Conservation (phyloP, 805 yeast genomes). For the Scheffersomyces spartinae region DNA sequence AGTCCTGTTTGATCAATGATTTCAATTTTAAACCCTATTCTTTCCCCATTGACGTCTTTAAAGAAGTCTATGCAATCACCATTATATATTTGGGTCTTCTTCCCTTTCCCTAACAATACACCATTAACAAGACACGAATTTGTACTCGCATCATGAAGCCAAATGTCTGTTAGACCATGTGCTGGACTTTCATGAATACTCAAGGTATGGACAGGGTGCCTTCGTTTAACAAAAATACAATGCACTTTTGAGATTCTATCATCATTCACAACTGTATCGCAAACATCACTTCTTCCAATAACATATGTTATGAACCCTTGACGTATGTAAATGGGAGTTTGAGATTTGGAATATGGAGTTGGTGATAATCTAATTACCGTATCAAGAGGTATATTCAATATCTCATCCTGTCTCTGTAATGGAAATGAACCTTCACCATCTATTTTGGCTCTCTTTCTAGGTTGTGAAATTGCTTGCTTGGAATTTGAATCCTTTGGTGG, state of each 20-base stretch:
- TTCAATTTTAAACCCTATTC: conserved; percentile 40
- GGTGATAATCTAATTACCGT: conserved; percentile 55
- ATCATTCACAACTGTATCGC: conserved; percentile 55
- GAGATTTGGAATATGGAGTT: conserved; percentile 24
- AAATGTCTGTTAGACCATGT: conserved; percentile 59
- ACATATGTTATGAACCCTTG: conserved; percentile 58
- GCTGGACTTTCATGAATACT: conserved; percentile 59
- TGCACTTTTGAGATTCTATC: conserved; percentile 77
- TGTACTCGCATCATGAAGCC: conserved; percentile 72
- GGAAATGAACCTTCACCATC: conserved; percentile 19
- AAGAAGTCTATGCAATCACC: conserved; percentile 61
- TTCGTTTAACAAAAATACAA: conserved; percentile 52
- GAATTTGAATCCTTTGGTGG: no score
- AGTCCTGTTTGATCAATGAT: conserved; percentile 55
- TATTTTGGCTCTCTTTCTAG: not conserved
- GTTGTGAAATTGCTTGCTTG: conserved; percentile 5
- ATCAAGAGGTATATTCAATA: no score
- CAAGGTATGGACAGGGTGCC: conserved; percentile 45
- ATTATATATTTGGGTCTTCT: conserved; percentile 47
- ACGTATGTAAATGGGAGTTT: conserved; percentile 42
- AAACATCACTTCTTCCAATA: conserved; percentile 61
- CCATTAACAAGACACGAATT: conserved; percentile 70
- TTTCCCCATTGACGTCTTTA: conserved; percentile 44
- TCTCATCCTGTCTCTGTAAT: no score
- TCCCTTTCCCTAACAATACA: conserved; percentile 44